phyloP scores from a whole-genome alignment of 208 protist genomes.

The Lotmaria passim region DNA sequence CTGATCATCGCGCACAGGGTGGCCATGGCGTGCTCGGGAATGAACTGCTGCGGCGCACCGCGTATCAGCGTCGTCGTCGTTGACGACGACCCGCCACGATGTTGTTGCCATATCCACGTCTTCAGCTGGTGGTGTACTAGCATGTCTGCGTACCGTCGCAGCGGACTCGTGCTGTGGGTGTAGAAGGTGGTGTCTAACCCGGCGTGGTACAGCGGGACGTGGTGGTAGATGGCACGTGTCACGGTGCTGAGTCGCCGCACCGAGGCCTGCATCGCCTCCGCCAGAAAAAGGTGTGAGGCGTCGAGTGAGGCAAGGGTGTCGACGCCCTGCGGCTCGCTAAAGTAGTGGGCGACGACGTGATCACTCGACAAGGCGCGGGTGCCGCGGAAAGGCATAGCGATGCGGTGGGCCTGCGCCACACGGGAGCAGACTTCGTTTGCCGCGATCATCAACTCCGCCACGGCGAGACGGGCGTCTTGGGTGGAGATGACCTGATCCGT shows the following conservation, averaged over 20 bases:
- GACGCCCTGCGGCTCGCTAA: conserved; percentile 71
- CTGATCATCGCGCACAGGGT: conserved; percentile 84
- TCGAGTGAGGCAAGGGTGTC: conserved; percentile 54
- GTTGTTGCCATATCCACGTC: conserved; percentile 65
- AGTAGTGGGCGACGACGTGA: conserved; percentile 72
- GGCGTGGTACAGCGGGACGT: conserved; percentile 74
- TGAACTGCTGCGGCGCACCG: conserved; percentile 28
- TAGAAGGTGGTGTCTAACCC: conserved; percentile 84
- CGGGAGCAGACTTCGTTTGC: conserved; percentile 92
- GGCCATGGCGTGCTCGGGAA: conserved; percentile 86
- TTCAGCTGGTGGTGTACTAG: conserved; percentile 92
- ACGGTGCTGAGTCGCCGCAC: conserved; percentile 73
- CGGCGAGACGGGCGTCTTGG: conserved; percentile 76
- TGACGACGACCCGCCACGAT: not conserved
- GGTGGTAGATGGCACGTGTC: conserved; percentile 85
- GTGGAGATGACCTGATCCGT: conserved; percentile 82
- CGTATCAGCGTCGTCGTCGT: not conserved
- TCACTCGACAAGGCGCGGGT: conserved; percentile 78
- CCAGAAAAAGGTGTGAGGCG: conserved; percentile 58
- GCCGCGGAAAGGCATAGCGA: conserved; percentile 82
- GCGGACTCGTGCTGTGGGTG: conserved; percentile 87
- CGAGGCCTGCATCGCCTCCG: conserved; percentile 73
- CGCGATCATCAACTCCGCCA: conserved; percentile 92
- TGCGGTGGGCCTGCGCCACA: conserved; percentile 72
- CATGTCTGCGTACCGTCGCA: conserved; percentile 91